Evolutionary conservation across 1,139 yeast species (phyloP), one percentile per base, ranked within the genome.

Genomic region (Casaregolazyma lundiana): DNA sequence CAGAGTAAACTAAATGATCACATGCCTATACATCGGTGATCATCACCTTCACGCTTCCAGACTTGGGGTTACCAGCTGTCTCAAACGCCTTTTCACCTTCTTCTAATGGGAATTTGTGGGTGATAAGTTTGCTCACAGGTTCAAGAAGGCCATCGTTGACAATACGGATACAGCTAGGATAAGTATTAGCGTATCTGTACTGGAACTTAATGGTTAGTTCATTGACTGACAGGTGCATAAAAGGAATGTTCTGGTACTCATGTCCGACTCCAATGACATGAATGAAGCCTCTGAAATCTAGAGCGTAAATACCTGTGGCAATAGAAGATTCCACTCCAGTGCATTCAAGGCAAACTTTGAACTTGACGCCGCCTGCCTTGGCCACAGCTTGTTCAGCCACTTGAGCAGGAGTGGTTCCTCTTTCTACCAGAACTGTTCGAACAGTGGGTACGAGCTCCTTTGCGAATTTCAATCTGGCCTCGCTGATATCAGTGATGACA

Each of bases 1-100:
- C 11, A 11, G 32, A n/a, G 32, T 26, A 26, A 26, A n/a, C 13
- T 6, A 26, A 15, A 15, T 26, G 13, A 26, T 6, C 15, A 11
- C 32, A 13, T n/a, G 32, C 15, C 13, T 15, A 26, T 26, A 26
- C 15, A 26, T 85, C 87, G 44, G 71, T 76, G 51, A 81, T 81
- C 59, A 81, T 72, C 37, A 80, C 80, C 66, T 81, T 81, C 57
- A 80, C 74, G 20, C 79, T 77, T 49, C 80, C 72, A 21, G 80
- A 77, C 19, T 50, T 41, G 26, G 63, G 62, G 37, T 65, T 64
- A 22, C 65, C 74, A 36, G 82, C 85, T 48, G 77, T 73, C 52
- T 85, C 84, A 65, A 87, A 90, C 2, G 97, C 97, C 58, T 81
- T 76, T 51, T 78, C 76, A 21, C 96, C 92, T 47, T 89, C 84